phyloP scores from a whole-genome alignment of 345 rosid species.

The Populus tremula region DNA sequence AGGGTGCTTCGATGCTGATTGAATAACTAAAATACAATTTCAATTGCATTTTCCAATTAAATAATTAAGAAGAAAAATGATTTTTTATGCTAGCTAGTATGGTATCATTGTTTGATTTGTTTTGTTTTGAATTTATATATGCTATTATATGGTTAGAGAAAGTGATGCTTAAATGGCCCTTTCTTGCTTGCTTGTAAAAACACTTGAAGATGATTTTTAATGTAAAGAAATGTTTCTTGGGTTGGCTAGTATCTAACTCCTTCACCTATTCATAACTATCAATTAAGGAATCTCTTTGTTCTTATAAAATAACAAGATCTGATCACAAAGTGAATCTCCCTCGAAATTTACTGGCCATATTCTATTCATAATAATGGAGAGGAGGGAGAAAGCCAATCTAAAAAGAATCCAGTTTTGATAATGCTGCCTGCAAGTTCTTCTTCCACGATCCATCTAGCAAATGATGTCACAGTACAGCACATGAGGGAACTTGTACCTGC shows the following conservation, averaged over 20 bases:
- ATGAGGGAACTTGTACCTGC: not conserved
- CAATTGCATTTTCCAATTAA: not conserved
- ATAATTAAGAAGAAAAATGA: too few relatives aligned
- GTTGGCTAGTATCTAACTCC: not conserved
- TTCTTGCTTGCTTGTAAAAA: not conserved
- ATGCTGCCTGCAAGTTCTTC: not conserved
- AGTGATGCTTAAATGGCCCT: too few relatives aligned
- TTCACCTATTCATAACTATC: not conserved
- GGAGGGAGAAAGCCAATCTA: not conserved
- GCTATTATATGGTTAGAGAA: too few relatives aligned
- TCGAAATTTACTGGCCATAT: not conserved
- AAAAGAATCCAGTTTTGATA: not conserved
- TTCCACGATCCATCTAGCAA: not conserved
- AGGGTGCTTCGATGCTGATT: too few relatives aligned
- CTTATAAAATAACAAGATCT: not conserved
- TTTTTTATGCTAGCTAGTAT: too few relatives aligned
- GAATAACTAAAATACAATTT: not conserved
- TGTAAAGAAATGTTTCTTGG: not conserved
- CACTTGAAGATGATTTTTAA: not conserved
- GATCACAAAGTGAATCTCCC: not conserved
- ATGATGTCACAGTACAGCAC: not conserved
- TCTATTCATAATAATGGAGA: not conserved
- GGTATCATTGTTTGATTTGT: too few relatives aligned
- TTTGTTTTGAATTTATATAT: too few relatives aligned
- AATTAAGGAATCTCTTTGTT: slow-evolving; percentile 2